phyloP scores from a whole-genome alignment of 768 basidiomycete genomes.

The Russula compacta region DNA sequence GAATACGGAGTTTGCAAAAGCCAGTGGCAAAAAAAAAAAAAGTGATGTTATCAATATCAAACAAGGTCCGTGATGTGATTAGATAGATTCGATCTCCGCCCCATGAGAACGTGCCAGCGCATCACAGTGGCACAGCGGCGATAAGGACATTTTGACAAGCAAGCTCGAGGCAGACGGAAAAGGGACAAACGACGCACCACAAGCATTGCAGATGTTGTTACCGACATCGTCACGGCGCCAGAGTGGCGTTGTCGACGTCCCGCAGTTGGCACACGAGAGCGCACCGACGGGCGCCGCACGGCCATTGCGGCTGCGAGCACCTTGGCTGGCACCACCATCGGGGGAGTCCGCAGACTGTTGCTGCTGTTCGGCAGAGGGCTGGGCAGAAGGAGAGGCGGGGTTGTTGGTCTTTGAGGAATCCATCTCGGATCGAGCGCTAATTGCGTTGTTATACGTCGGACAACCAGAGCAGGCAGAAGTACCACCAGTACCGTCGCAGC shows the following conservation, averaged over 20 bases:
- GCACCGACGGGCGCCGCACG: conserved; percentile 49
- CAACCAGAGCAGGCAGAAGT: conserved; percentile 89
- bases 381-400: conserved; percentile 23
- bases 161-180: conserved; percentile 22
- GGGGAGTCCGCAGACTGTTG: conserved; percentile 13
- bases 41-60: conserved; percentile 32
- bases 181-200: conserved; percentile 50
- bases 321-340: conserved; percentile 14
- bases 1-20: neutral
- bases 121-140: conserved; percentile 9
- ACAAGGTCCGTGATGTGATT: conserved; percentile 30
- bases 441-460: conserved; percentile 90
- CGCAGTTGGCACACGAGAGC: conserved; percentile 79
- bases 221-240: conserved; percentile 88
- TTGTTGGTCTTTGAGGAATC: conserved; percentile 22
- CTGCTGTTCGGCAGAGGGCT: conserved; percentile 17
- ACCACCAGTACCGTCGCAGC: conserved; percentile 96
- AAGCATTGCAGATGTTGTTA: conserved; percentile 92
- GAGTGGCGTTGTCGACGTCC: conserved; percentile 80
- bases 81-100: conserved; percentile 16
- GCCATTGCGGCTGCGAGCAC: conserved; percentile 17
- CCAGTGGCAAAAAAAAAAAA: conserved; percentile 6
- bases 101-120: conserved; percentile 14
- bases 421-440: conserved; percentile 35
- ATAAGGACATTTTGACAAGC: conserved; percentile 4